Percentiles rank a stretch among this genome's conserved stretches.
Conservation (phyloP, 805 yeast species). For the Monosporozyma servazzii region DNA sequence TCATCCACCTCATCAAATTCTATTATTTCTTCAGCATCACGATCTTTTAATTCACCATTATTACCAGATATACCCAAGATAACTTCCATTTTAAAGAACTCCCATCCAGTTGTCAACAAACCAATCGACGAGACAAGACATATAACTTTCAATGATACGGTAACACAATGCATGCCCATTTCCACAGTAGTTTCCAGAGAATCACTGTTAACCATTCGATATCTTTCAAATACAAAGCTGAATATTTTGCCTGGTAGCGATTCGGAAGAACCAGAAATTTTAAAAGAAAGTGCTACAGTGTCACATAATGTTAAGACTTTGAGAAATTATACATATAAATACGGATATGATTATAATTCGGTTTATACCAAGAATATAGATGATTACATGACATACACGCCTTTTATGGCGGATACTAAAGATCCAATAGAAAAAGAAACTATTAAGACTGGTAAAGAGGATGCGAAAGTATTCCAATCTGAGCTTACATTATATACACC, state of each 20-base stretch:
- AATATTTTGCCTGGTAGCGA: slow-evolving; percentile 21
- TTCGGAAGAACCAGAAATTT: slow-evolving; percentile 24
- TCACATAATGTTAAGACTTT: slow-evolving; percentile 52
- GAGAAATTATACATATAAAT: slow-evolving; percentile 61
- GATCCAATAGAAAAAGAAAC: neutral
- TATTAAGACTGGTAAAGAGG: neutral
- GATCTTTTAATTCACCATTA: neutral
- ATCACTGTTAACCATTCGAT: slow-evolving; percentile 1
- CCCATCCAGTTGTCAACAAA: neutral
- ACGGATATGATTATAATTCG: slow-evolving; percentile 58
- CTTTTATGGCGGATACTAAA: neutral
- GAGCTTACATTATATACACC: neutral
- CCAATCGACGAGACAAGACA: slow-evolving; percentile 3
- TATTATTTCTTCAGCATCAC: neutral
- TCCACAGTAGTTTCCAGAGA: neutral
- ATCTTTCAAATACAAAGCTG: slow-evolving; percentile 4
- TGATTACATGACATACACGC: neutral
- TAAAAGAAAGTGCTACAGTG: slow-evolving; percentile 34
- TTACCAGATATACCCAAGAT: neutral
- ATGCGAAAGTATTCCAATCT: neutral
- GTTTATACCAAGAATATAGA: slow-evolving; percentile 49
- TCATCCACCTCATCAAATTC: neutral
- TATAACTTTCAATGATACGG: slow-evolving; percentile 7
- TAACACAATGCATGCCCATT: slow-evolving; percentile 7
- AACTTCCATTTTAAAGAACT: neutral